Conservation (phyloP, 2,329 filamentous ascomycete genomes). For the Coniosporium tulheliwenetii region DNA sequence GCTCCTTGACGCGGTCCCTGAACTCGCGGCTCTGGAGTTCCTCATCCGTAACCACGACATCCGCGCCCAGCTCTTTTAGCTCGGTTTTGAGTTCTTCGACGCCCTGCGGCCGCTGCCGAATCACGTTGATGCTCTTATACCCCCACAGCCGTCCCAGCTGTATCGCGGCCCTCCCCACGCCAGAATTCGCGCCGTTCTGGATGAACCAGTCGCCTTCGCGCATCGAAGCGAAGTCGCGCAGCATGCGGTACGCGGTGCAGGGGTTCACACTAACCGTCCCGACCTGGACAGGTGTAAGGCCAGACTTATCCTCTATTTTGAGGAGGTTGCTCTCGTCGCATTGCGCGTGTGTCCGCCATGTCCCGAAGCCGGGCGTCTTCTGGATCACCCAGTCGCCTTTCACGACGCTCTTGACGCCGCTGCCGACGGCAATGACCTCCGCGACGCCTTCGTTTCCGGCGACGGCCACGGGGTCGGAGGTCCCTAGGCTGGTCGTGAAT, state of each 20-base stretch:
- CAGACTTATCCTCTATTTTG: slow-evolving; percentile 52
- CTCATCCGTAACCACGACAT: slow-evolving; percentile 45
- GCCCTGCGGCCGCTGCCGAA: slow-evolving; percentile 57
- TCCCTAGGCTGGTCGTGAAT: slow-evolving; percentile 64
- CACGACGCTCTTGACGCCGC: slow-evolving; percentile 41
- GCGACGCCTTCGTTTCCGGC: slow-evolving; percentile 89
- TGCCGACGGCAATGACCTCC: slow-evolving; percentile 62
- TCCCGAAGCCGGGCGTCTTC: slow-evolving; percentile 67
- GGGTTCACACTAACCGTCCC: slow-evolving; percentile 88
- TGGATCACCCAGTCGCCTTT: slow-evolving; percentile 93
- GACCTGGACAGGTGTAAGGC: slow-evolving; percentile 60
- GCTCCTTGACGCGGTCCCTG: slow-evolving; percentile 41
- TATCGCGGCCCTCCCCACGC: slow-evolving; percentile 80
- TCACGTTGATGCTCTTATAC: slow-evolving; percentile 75
- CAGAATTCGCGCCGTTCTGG: slow-evolving; percentile 92
- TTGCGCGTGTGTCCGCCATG: slow-evolving; percentile 85
- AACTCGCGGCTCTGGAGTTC: slow-evolving; percentile 48
- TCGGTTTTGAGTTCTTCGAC: slow-evolving; percentile 50
- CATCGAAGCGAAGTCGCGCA: slow-evolving; percentile 58
- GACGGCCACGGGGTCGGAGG: slow-evolving; percentile 57
- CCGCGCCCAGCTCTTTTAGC: slow-evolving; percentile 44
- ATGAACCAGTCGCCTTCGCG: slow-evolving; percentile 82
- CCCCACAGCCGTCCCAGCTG: slow-evolving; percentile 80
- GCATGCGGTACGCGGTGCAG: slow-evolving; percentile 85
- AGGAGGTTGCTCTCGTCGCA: slow-evolving; percentile 44